Evolutionary conservation across 345 rosid species (phyloP).

Genomic region (rapeseed (Brassica napus)): DNA sequence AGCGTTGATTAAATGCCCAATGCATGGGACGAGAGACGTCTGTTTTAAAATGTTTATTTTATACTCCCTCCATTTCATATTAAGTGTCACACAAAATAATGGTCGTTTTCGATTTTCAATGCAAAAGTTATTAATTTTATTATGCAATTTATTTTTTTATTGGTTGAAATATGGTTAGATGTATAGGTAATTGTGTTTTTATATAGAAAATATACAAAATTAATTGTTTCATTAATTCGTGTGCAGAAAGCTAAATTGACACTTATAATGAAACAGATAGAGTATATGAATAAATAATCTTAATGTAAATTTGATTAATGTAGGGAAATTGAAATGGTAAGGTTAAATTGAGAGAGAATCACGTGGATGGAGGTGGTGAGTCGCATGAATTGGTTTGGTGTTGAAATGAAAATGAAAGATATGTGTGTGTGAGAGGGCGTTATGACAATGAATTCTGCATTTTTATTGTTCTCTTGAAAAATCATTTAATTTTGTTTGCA

Average conservation of each 20-base stretch:
- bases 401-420: constrained; percentile 31
- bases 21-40: constrained; percentile 44
- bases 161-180: no score
- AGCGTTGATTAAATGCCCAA: constrained; percentile 39
- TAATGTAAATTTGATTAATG: constrained; percentile 16
- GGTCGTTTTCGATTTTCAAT: no score
- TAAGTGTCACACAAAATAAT: no score
- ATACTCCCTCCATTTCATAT: no score
- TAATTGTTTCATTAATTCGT: no score
- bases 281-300: background rate
- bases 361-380: constrained; percentile 43
- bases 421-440: constrained; percentile 34
- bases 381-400: constrained; percentile 35
- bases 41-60: constrained; percentile 22
- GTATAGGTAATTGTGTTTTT: no score
- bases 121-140: no score
- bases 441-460: background rate
- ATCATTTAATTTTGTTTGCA: constrained; percentile 17
- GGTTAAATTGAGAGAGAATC: constrained; percentile 42
- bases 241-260: no score
- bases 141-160: no score
- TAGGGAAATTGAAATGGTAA: constrained; percentile 7
- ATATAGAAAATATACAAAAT: no score
- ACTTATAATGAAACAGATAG: no score
- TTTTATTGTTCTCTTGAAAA: background rate